Conservation (phyloP, 208 protist species). For the Leishmania major region DNA sequence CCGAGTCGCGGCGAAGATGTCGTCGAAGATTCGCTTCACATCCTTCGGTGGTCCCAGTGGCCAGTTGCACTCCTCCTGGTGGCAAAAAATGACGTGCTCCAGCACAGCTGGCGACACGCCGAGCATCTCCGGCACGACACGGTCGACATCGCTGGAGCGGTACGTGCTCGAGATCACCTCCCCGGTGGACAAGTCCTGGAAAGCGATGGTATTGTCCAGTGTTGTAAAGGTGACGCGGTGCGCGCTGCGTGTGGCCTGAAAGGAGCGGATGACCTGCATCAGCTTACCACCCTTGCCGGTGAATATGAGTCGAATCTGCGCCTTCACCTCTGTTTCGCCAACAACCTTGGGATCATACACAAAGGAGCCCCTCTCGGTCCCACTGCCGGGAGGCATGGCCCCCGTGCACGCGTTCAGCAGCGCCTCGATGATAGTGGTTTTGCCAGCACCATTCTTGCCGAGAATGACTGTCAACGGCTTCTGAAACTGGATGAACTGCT, state of each 20-base stretch:
- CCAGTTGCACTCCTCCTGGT: slow-evolving; percentile 99
- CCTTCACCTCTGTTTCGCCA: slow-evolving; percentile 96
- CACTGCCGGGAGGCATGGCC: slow-evolving; percentile 95
- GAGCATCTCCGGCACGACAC: slow-evolving; percentile 95
- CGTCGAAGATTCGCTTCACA: slow-evolving; percentile 99
- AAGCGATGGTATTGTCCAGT: slow-evolving; percentile 94
- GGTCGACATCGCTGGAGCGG: slow-evolving; percentile 95
- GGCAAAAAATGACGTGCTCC: slow-evolving; percentile 98
- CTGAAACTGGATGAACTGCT: slow-evolving; percentile 95
- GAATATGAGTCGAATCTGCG: slow-evolving; percentile 96
- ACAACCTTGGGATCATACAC: slow-evolving; percentile 98
- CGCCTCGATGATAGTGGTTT: slow-evolving; percentile 99
- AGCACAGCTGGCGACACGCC: slow-evolving; percentile 98
- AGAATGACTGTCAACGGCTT: slow-evolving; percentile 99
- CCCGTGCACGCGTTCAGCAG: slow-evolving; percentile 97
- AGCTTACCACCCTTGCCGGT: slow-evolving; percentile 78
- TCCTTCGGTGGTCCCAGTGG: slow-evolving; percentile 91
- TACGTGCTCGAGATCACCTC: slow-evolving; percentile 85
- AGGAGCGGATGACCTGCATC: slow-evolving; percentile 92
- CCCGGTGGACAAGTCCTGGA: slow-evolving; percentile 84
- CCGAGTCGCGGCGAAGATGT: slow-evolving; percentile 97
- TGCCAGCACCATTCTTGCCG: slow-evolving; percentile 97
- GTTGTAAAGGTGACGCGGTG: slow-evolving; percentile 92
- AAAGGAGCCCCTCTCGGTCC: slow-evolving; percentile 94
- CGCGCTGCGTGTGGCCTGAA: slow-evolving; percentile 90